Conservation (phyloP, 108 stramenopile genomes). For the Poteriospumella lacustris region DNA sequence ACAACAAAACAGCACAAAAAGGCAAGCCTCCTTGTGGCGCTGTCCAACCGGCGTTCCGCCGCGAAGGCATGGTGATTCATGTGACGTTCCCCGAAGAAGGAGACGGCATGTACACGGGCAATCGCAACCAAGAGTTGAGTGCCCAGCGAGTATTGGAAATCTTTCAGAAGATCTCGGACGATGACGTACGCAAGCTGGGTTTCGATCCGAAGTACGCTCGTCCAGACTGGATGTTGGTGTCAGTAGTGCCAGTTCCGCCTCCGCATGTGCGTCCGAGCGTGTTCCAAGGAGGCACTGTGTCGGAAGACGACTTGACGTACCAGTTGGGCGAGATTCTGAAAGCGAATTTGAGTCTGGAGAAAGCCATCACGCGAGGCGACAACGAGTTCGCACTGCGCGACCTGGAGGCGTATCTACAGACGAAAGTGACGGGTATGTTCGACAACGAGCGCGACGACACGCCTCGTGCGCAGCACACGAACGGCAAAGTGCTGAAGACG, state of each 20-base stretch:
- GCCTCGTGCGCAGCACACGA: conserved; percentile 79
- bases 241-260: conserved; percentile 93
- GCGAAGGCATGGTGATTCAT: conserved; percentile 16
- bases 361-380: conserved; percentile 80
- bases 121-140: conserved; percentile 82
- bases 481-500: conserved; percentile 94
- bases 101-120: conserved; percentile 56
- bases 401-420: conserved; percentile 86
- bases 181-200: conserved; percentile 78
- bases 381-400: conserved; percentile 84
- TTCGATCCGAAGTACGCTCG: conserved; percentile 81
- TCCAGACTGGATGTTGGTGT: conserved; percentile 90
- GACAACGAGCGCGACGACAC: conserved; percentile 83
- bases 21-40: neutral
- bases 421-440: conserved; percentile 53
- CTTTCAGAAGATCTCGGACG: conserved; percentile 81
- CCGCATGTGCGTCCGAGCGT: conserved; percentile 96
- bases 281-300: conserved; percentile 66
- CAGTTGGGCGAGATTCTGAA: conserved; percentile 93
- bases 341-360: conserved; percentile 78
- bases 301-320: conserved; percentile 94
- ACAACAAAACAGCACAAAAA: too few relatives aligned
- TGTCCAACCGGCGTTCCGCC: conserved; percentile 16
- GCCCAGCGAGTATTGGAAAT: conserved; percentile 78
- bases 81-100: conserved; percentile 17